These are phyloP conservation scores for Rhododendron vialii DNA, from an alignment of 148 eudicot species.

Conservation along the genomic window DNA sequence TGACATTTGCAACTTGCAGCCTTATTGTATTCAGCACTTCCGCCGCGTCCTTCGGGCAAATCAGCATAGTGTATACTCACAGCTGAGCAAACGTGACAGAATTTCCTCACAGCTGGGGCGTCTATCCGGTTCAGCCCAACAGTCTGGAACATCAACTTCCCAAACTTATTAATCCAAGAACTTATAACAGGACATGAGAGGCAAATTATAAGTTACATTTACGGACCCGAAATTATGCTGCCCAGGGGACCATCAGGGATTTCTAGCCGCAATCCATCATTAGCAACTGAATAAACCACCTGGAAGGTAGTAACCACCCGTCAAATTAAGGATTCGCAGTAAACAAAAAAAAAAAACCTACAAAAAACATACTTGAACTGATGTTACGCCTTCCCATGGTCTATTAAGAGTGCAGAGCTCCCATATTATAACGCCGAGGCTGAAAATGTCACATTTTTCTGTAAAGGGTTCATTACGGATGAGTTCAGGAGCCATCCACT, in stretches of 20 bases:
- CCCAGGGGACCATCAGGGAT: conserved; percentile 76
- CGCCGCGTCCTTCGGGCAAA: not conserved
- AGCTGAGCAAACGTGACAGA: conserved; percentile 56
- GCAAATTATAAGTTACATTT: not conserved
- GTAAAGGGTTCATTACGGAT: conserved; percentile 63
- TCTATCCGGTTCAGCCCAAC: conserved; percentile 75
- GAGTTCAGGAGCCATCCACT: conserved; percentile 84
- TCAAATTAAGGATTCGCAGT: not conserved
- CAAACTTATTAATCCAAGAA: not conserved
- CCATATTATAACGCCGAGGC: conserved; percentile 73
- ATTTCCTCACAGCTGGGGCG: conserved; percentile 60
- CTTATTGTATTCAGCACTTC: not conserved
- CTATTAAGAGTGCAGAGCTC: conserved; percentile 61
- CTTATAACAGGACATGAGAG: not conserved
- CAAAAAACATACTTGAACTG: conserved; percentile 32
- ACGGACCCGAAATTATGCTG: conserved; percentile 57
- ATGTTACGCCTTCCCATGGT: conserved; percentile 57
- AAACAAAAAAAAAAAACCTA: not conserved
- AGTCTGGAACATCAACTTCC: conserved; percentile 35
- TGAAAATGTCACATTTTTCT: conserved; percentile 67
- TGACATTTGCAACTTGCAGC: not conserved
- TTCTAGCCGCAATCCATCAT: conserved; percentile 54
- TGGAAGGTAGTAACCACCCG: conserved; percentile 3
- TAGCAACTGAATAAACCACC: conserved; percentile 72
- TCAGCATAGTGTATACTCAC: conserved; percentile 51